These are phyloP conservation scores for Perkinsus chesapeaki DNA, from an alignment of 169 alveolate species.

Conservation along the genomic window DNA sequence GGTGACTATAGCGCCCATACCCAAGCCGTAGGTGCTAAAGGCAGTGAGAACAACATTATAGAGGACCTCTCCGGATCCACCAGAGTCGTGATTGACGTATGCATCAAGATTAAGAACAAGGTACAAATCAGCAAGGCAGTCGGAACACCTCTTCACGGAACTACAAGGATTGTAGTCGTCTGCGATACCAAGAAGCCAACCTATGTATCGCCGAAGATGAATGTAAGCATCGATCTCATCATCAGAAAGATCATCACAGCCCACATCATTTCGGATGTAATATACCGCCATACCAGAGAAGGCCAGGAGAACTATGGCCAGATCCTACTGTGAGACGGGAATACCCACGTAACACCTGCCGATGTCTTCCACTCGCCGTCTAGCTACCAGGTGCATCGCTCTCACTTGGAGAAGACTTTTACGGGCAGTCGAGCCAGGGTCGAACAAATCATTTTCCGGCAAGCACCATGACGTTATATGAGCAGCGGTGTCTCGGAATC, in stretches of 20 bases:
- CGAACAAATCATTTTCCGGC: background rate
- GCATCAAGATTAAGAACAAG: background rate
- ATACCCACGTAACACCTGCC: background rate
- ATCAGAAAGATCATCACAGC: background rate
- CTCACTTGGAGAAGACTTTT: background rate
- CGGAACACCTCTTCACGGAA: background rate
- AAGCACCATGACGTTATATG: background rate
- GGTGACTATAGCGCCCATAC: background rate
- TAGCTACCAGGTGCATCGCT: background rate
- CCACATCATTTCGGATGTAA: background rate
- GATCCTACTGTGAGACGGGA: background rate
- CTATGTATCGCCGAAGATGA: background rate
- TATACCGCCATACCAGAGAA: background rate
- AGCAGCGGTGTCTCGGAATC: background rate
- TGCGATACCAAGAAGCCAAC: background rate
- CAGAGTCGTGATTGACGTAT: background rate
- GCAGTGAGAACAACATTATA: background rate
- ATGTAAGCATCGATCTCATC: background rate
- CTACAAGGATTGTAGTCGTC: background rate
- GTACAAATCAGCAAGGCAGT: background rate
- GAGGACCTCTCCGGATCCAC: background rate
- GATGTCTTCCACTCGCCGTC: background rate
- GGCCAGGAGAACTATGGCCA: background rate
- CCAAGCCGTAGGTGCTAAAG: background rate
- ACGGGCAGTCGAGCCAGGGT: background rate